A percentile compares a stretch with the other conserved stretches of the same genome.
These are phyloP conservation scores for Kodamaea hsintzibuensis DNA, from an alignment of 805 yeast species.

Conservation along the genomic window DNA sequence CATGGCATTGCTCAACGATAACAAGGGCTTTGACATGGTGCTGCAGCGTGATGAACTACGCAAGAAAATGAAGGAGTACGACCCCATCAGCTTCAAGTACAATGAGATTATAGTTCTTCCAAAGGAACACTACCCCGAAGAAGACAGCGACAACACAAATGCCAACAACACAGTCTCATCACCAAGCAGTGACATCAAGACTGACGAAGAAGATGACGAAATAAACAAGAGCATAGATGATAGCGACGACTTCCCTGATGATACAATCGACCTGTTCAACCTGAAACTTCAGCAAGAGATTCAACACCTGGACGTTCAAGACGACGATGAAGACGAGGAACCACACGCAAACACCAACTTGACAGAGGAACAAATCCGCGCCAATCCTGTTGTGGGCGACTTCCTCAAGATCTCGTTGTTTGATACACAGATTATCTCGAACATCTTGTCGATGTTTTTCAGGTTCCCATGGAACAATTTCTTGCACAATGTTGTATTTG, in stretches of 20 bases:
- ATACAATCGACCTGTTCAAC: slow-evolving; percentile 41
- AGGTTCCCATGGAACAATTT: slow-evolving; percentile 50
- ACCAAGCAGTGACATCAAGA: slow-evolving; percentile 9
- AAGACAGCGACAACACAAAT: slow-evolving; percentile 11
- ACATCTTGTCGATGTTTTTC: slow-evolving; percentile 45
- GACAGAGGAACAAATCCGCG: slow-evolving; percentile 43
- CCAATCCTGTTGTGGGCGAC: slow-evolving; percentile 47
- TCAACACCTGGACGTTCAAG: slow-evolving; percentile 20
- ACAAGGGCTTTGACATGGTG: slow-evolving; percentile 45
- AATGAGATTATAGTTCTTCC: slow-evolving; percentile 44
- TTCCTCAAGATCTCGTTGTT: slow-evolving; percentile 40
- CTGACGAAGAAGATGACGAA: slow-evolving; percentile 13
- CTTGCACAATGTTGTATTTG: slow-evolving; percentile 48
- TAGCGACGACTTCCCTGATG: slow-evolving; percentile 19
- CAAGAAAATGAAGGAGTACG: slow-evolving; percentile 40
- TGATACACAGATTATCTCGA: slow-evolving; percentile 45
- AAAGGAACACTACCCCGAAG: slow-evolving; percentile 17
- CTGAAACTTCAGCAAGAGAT: slow-evolving; percentile 20
- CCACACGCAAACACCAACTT: slow-evolving; percentile 46
- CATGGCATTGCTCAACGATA: slow-evolving; percentile 47
- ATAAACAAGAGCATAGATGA: slow-evolving; percentile 8
- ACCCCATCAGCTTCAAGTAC: slow-evolving; percentile 46
- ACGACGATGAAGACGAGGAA: slow-evolving; percentile 38
- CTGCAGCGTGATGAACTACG: slow-evolving; percentile 39
- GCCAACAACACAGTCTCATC: slow-evolving; percentile 1